Base-by-base conservation (phyloP, 108 stramenopile genomes). In the Aurantiochytrium sp. region DNA sequence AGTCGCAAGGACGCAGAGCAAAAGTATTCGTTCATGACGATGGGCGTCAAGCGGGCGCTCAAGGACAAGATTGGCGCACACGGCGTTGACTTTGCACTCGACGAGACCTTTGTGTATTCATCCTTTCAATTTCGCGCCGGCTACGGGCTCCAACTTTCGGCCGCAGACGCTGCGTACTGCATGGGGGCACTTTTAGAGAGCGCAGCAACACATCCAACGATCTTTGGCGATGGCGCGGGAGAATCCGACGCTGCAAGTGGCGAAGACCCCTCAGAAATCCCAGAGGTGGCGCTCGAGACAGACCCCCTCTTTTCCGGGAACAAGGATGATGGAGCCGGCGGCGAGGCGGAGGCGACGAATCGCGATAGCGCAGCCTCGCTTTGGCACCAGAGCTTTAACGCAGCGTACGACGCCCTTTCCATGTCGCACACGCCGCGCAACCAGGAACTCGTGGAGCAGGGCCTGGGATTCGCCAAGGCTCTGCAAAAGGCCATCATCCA, bases 21-120 rank as follows among this genome's bases (percentile, higher is more conserved):
- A 83, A 83, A 83, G 76, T 83, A 83, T 4, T 83, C 76, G 10
- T 83, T 53, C 76, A 83, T 35, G 76, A 83, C 14, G 43, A 83
- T 83, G 49, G 28, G 51, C 25, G 76, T 83, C n/a, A 83, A 83
- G 76, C 19, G 51, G 10, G 76, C 45, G 45, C 51, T 83, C 49
- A 83, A 53, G 28, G 76, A 83, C 25, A 83, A 83, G 28, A 83
- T 83, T 23, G 51, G 76, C 51, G 49, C 51, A 0, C 76, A 83
- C 51, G 51, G 76, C 10, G 5, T 25, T 18, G 76, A 83, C 12
- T 83, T 83, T 35, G 12, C 45, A 12, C 76, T 83, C 51, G 76
- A 53, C 51, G 76, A 83, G 28, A 53, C n/a, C 51, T 83, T 83
- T 23, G 76, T 53, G 14, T 83, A 83, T 23, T 12, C 51, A 2